These are phyloP conservation scores for Basidiobolus meristosporus DNA, from an alignment of 371 early-diverging fungal genomes.

Conservation along the genomic window DNA sequence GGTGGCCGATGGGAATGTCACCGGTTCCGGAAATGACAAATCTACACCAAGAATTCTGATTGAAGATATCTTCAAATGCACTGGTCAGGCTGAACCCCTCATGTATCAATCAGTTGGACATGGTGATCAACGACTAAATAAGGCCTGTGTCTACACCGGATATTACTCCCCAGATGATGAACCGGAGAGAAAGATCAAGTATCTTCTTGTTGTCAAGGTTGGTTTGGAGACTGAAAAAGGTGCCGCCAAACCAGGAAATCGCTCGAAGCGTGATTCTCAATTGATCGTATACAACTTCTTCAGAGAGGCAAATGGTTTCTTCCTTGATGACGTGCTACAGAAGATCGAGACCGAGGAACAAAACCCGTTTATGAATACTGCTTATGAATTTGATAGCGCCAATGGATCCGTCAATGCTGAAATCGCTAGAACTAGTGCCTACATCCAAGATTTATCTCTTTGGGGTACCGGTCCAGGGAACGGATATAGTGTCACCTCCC, in stretches of 20 bases:
- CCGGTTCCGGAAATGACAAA: constrained; percentile 86
- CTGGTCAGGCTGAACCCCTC: constrained; percentile 70
- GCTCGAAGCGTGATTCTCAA: constrained; percentile 99
- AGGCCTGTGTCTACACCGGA: constrained; percentile 94
- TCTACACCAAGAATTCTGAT: constrained; percentile 92
- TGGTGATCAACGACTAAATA: constrained; percentile 77
- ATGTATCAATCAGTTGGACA: constrained; percentile 84
- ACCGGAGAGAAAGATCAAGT: constrained; percentile 66
- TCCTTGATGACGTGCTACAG: constrained; percentile 39
- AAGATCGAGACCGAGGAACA: too few species aligned
- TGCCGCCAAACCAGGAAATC: constrained; percentile 71
- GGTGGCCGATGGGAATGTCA: constrained; percentile 78
- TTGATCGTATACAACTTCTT: constrained; percentile 96
- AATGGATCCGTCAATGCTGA: too few species aligned
- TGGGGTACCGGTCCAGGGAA: too few species aligned
- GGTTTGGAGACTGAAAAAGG: constrained; percentile 59
- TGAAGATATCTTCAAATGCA: constrained; percentile 74
- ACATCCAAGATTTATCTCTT: too few species aligned
- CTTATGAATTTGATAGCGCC: constrained; percentile 38
- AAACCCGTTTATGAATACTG: constrained; percentile 48
- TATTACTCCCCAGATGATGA: constrained; percentile 63
- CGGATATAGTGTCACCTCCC: too few species aligned
- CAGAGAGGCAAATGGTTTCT: constrained; percentile 59
- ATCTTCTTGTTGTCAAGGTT: constrained; percentile 83
- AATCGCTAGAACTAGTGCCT: too few species aligned